phyloP scores from a whole-genome alignment of 306 rosid genomes.

The Cucumis hystrix region DNA sequence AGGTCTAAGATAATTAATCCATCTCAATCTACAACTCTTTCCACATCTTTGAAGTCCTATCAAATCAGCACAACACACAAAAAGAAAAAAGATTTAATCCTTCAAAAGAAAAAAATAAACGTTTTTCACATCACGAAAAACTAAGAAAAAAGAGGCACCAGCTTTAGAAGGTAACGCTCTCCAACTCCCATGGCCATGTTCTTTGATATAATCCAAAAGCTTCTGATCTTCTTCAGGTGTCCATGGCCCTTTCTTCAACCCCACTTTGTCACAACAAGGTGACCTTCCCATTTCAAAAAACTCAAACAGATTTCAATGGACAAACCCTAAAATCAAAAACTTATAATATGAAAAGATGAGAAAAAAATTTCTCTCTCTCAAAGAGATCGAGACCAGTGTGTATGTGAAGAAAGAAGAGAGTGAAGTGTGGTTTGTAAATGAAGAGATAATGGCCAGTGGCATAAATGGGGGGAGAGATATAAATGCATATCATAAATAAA shows the following conservation, averaged over 20 bases:
- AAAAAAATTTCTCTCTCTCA: no score
- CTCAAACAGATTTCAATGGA: no score
- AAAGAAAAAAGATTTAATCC: not conserved
- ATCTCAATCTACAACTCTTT: conserved; percentile 91
- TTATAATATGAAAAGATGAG: no score
- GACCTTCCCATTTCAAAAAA: conserved; percentile 57
- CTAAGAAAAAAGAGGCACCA: conserved; percentile 21
- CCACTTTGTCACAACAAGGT: conserved; percentile 97
- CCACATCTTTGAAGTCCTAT: conserved; percentile 98
- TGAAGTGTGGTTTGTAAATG: conserved; percentile 1
- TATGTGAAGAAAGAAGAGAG: not conserved
- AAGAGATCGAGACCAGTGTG: not conserved
- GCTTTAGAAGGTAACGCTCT: conserved; percentile 95
- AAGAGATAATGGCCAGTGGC: not conserved
- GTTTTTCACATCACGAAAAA: not conserved
- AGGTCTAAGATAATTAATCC: conserved; percentile 97
- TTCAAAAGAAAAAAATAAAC: no score
- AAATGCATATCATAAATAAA: not conserved
- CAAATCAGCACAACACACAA: not conserved
- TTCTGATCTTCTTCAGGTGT: conserved; percentile 99
- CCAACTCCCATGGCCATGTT: conserved; percentile 99
- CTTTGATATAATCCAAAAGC: conserved; percentile 86
- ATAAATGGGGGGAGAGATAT: not conserved
- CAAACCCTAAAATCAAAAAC: no score
- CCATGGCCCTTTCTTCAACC: conserved; percentile 99